Conservation (phyloP, 768 basidiomycete species). For the Lactarius hatsudake region DNA sequence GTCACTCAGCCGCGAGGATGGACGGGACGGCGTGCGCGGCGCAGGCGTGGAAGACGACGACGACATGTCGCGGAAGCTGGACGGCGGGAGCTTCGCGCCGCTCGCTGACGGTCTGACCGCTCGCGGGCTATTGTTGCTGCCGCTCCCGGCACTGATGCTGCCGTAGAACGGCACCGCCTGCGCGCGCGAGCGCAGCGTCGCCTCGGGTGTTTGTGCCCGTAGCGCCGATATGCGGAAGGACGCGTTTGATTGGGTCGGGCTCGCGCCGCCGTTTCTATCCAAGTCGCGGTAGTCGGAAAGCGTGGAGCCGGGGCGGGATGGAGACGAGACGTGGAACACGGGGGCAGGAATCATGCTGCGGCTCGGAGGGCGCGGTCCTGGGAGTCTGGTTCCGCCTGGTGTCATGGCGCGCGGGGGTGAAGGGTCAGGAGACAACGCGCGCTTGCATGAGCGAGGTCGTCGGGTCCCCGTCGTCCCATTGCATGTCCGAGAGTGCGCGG, state of each 20-base stretch:
- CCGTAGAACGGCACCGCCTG: slow-evolving; percentile 56
- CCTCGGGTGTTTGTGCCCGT: slow-evolving; percentile 71
- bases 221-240: slow-evolving; percentile 45
- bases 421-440: slow-evolving; percentile 63
- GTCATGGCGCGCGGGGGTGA: slow-evolving; percentile 36
- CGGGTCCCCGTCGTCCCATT: slow-evolving; percentile 47
- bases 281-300: slow-evolving; percentile 54
- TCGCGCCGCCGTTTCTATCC: slow-evolving; percentile 7
- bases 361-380: slow-evolving; percentile 73
- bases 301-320: slow-evolving; percentile 67
- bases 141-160: slow-evolving; percentile 28
- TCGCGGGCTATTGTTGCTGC: slow-evolving; percentile 40
- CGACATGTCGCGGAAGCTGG: slow-evolving; percentile 65
- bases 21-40: slow-evolving; percentile 48
- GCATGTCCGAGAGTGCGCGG: slow-evolving; percentile 48
- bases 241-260: slow-evolving; percentile 24
- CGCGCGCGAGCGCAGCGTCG: slow-evolving; percentile 54
- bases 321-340: slow-evolving; percentile 62
- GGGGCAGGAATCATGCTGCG: slow-evolving; percentile 83
- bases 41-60: slow-evolving; percentile 41
- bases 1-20: slow-evolving; percentile 62
- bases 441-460: slow-evolving; percentile 49
- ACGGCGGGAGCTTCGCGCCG: slow-evolving; percentile 57
- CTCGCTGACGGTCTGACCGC: slow-evolving; percentile 39
- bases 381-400: slow-evolving; percentile 42